phyloP scores from a whole-genome alignment of 345 rosid species.

The Litchi chinensis region DNA sequence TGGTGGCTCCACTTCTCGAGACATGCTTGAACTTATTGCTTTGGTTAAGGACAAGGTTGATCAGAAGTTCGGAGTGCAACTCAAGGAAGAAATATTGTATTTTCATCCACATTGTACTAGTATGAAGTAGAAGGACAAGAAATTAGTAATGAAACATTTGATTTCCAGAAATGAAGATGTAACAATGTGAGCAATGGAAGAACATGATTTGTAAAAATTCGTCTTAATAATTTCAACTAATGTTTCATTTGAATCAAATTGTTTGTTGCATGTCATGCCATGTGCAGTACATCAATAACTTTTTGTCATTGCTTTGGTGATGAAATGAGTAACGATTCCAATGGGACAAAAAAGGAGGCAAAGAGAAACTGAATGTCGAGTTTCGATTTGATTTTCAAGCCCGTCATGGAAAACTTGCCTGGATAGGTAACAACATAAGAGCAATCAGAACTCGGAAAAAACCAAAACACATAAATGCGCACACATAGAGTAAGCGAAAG shows the following conservation, averaged over 20 bases:
- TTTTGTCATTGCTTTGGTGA: slow-evolving; percentile 68
- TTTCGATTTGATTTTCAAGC: slow-evolving; percentile 68
- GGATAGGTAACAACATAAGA: slow-evolving; percentile 15
- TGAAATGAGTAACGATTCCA: slow-evolving; percentile 63
- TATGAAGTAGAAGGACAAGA: too few relatives aligned
- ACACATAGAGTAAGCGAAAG: not conserved
- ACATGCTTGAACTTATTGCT: slow-evolving; percentile 41
- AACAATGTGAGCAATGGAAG: not conserved
- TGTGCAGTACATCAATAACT: slow-evolving; percentile 26
- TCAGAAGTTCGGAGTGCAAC: slow-evolving; percentile 23
- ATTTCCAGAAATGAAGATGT: not conserved
- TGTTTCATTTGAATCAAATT: slow-evolving; percentile 3
- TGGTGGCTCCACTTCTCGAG: slow-evolving; percentile 29
- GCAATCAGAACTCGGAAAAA: slow-evolving; percentile 12
- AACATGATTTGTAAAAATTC: not conserved
- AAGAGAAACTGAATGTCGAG: slow-evolving; percentile 89
- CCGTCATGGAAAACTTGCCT: slow-evolving; percentile 93
- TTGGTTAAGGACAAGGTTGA: slow-evolving; percentile 36
- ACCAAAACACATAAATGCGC: not conserved
- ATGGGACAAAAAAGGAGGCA: slow-evolving; percentile 88
- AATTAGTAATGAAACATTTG: slow-evolving; percentile 3
- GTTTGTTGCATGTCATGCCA: not conserved
- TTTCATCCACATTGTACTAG: slow-evolving; percentile 20
- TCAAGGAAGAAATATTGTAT: slow-evolving; percentile 34
- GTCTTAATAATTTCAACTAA: slow-evolving; percentile 6